Evolutionary conservation across 139 green algal genomes (phyloP), one percentile per base, ranked within the genome.

Genomic region (Spirogloea muscicola): DNA sequence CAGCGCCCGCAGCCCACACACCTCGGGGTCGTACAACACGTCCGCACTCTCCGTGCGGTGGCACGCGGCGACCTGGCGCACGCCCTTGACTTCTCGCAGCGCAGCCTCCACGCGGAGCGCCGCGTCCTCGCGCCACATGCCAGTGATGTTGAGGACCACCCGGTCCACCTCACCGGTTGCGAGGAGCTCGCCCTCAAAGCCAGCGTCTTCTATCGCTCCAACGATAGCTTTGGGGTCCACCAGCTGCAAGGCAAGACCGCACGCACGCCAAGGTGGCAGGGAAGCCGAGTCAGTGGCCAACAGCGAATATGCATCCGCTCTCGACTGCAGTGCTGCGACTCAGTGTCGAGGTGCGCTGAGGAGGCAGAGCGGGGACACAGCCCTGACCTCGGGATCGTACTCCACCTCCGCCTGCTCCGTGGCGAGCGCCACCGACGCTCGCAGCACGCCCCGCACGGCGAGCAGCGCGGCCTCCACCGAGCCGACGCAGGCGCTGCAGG

Each of bases 401-500:
- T 39, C 48, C 36, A 94, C 83, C 64, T 91, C 84, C 9, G 89
- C 89, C 42, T 69, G 72, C 1, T 85, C 78, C 0, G 84, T 77
- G 7, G 91, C 44, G 27, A 94, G 40, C 51, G 84, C 87, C 0
- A 94, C 87, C 0, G 58, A 44, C 0, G 74, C 89, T 3, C 57
- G 42, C 1, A 52, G 34, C 9, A 96, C 89, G 1, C 91, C 91
- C 0, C 58, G 55, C 44, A 87, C 40, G 4, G 59, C 74, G 16
- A 36, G 29, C 49, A 95, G 77, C 16, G 82, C 86, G 0, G 42
- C 42, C 78, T 97, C 91, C 27, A 96, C 86, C 6, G 79, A 77
- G 21, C 49, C 49, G 2, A 81, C 83, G 85, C 91, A 96, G 29
- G 89, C 85, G 3, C 82, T 82, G 71, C 91, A 96, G 0, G 86